These are phyloP conservation scores for Candida incommunis DNA, from an alignment of 805 yeast species.

Conservation along the genomic window DNA sequence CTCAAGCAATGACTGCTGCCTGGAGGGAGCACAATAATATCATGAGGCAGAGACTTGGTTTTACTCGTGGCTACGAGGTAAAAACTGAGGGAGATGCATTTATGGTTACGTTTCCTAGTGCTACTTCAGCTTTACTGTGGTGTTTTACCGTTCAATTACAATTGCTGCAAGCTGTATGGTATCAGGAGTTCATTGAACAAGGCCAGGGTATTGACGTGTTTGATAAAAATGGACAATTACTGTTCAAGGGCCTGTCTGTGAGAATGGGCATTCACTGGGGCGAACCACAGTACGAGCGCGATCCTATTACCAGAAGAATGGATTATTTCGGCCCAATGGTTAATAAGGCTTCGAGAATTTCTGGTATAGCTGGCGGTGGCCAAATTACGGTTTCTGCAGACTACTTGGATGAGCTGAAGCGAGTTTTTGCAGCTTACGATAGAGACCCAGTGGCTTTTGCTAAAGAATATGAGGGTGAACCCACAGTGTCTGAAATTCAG, in stretches of 20 bases:
- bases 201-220: constrained; percentile 72
- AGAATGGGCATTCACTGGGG: constrained; percentile 99
- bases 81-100: constrained; percentile 99
- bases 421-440: constrained; percentile 30
- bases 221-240: constrained; percentile 42
- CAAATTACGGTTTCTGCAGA: constrained; percentile 81
- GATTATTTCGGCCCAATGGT: constrained; percentile 99
- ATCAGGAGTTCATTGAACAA: constrained; percentile 72
- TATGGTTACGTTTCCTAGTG: constrained; percentile 92
- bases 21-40: constrained; percentile 86
- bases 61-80: constrained; percentile 95
- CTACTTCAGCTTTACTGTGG: constrained; percentile 84
- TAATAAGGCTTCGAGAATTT: constrained; percentile 83
- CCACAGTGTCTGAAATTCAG: constrained; percentile 27
- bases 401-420: constrained; percentile 56
- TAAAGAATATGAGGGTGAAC: constrained; percentile 13
- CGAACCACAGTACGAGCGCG: constrained; percentile 87
- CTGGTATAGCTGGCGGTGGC: constrained; percentile 97
- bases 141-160: constrained; percentile 86
- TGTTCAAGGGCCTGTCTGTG: constrained; percentile 83
- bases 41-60: constrained; percentile 85
- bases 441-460: constrained; percentile 20
- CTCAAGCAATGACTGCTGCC: constrained; percentile 84
- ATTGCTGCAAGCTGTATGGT: constrained; percentile 83
- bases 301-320: constrained; percentile 92